Conservation (phyloP, 129 eudicot species). For the Flaveria brownii region DNA sequence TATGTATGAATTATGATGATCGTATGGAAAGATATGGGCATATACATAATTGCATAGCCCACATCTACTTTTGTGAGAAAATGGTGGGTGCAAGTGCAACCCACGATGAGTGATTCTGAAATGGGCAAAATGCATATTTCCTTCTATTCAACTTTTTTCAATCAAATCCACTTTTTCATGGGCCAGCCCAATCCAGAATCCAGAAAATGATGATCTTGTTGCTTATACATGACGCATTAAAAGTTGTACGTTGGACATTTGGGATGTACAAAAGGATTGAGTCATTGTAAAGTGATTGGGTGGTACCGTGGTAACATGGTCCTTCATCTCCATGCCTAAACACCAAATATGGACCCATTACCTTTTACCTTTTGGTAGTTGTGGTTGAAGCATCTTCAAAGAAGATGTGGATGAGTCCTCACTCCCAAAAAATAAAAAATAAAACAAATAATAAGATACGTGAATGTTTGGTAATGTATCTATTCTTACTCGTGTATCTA, state of each 20-base stretch:
- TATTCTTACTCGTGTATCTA: background rate
- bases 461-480: background rate
- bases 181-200: conserved; percentile 40
- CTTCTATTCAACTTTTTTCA: conserved; percentile 24
- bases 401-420: conserved; percentile 21
- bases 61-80: conserved; percentile 33
- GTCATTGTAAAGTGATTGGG: conserved; percentile 25
- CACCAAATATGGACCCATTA: conserved; percentile 19
- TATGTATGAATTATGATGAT: conserved; percentile 15
- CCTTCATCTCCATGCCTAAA: conserved; percentile 37
- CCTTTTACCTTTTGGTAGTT: conserved; percentile 16
- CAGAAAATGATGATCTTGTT: conserved; percentile 12
- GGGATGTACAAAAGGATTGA: conserved; percentile 14
- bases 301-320: conserved; percentile 26
- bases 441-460: background rate
- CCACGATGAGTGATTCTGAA: conserved; percentile 33
- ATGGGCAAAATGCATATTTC: conserved; percentile 43
- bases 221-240: conserved; percentile 7
- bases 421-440: background rate
- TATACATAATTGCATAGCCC: conserved; percentile 27
- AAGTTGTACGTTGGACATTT: conserved; percentile 4
- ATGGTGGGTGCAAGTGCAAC: conserved; percentile 33
- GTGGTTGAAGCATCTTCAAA: conserved; percentile 15
- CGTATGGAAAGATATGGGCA: conserved; percentile 20
- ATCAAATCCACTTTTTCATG: conserved; percentile 24